Evolutionary conservation across 2,329 filamentous ascomycete species (phyloP).

Genomic region (Sordariomycetes sp.): DNA sequence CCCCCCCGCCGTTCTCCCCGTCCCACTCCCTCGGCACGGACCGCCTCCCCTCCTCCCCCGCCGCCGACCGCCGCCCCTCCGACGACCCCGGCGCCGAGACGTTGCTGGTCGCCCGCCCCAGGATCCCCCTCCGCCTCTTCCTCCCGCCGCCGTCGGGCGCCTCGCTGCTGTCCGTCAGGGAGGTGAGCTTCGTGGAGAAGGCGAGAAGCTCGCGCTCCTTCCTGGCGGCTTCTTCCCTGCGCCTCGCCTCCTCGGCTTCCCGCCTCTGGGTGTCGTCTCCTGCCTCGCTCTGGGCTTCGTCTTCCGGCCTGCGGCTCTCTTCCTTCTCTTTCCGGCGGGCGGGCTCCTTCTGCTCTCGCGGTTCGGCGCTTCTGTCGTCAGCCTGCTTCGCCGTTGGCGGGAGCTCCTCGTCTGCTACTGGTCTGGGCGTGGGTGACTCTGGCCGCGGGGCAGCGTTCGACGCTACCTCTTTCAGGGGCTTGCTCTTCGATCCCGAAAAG

Average conservation of each 20-base stretch:
- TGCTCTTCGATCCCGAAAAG: slow-evolving; percentile 13
- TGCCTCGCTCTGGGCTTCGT: slow-evolving; percentile 8
- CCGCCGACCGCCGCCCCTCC: neutral
- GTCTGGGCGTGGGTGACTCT: slow-evolving; percentile 1
- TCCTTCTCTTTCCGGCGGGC: slow-evolving; percentile 11
- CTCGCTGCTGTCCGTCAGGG: slow-evolving; percentile 19
- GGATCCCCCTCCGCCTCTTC: slow-evolving; percentile 34
- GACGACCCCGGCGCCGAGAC: slow-evolving; percentile 19
- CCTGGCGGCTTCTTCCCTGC: slow-evolving; percentile 23
- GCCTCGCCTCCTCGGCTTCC: slow-evolving; percentile 12
- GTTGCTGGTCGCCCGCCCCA: slow-evolving; percentile 49
- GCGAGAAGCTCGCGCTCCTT: slow-evolving; percentile 10
- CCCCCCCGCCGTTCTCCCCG: slow-evolving; percentile 8
- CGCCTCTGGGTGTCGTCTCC: slow-evolving; percentile 8
- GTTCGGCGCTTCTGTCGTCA: slow-evolving; percentile 6
- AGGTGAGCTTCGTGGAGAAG: slow-evolving; percentile 29
- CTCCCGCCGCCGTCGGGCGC: slow-evolving; percentile 9
- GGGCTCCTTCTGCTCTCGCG: slow-evolving; percentile 11
- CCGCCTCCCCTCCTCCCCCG: slow-evolving; percentile 1
- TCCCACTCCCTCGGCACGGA: slow-evolving; percentile 3
- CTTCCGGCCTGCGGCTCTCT: slow-evolving; percentile 18
- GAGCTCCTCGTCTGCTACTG: slow-evolving; percentile 9
- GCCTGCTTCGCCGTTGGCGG: slow-evolving; percentile 5
- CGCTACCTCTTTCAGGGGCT: slow-evolving; percentile 4
- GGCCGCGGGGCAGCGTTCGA: slow-evolving; percentile 7